Evolutionary conservation across 768 basidiomycete genomes (phyloP), one percentile per base, ranked within the genome.

Genomic region (Podaxis carcinomalis): DNA sequence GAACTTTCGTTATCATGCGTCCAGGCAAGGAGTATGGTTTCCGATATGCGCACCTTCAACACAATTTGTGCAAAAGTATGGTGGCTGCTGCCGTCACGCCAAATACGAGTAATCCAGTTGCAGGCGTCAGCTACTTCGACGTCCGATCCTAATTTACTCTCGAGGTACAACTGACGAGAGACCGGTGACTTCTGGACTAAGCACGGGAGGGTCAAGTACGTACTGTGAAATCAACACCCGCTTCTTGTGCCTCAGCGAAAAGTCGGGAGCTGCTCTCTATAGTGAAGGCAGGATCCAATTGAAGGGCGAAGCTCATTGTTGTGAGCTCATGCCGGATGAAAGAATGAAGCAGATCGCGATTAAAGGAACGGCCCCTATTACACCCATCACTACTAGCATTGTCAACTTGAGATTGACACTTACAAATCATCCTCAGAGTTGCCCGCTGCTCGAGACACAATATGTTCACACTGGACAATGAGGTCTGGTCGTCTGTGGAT

Each of bases 211-310:
- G 32, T 39, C 27, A 52, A 39, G 14, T 2, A 61, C 75, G 68
- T 59, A 88, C 90, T 68, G 83, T 81, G 4, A 90, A 71, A 35
- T 88, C 84, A 23, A 75, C 65, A n/a, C 83, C 81, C 59, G 75
- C 74, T 62, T 90, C 89, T 51, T 82, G 80, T 5, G 86, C 82
- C 67, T 92, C 90, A 1, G 77, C 66, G 47, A 78, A 75, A 62
- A 89, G 72, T 50, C 82, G 81, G 7, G 82, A 71, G 3, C 74
- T 69, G 67, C 66, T 74, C 64, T 86, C 83, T 59, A 79, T 80
- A 0, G 77, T 71, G 14, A 84, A 75, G 58, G 74, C 73, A 1
- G 83, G 81, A 66, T 87, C 84, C 23, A 85, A 67, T 47, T 81
- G 79, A 21, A 75, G 56, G 5, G 81, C 83, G 53, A 85, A 80